Conservation (phyloP, 345 rosid genomes). For the Eucalyptus cladocalyx region DNA sequence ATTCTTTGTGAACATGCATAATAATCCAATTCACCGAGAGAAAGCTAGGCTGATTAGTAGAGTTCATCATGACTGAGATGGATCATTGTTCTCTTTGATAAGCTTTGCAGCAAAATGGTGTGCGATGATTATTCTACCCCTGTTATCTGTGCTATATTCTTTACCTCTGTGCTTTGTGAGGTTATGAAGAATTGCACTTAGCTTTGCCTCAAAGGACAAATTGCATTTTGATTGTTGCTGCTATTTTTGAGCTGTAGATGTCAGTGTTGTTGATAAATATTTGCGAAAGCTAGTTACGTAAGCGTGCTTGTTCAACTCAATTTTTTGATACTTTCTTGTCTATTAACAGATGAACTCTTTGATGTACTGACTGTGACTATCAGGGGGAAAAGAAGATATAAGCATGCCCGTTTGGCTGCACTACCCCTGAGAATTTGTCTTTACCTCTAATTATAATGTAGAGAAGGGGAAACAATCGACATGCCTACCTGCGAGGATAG, state of each 20-base stretch:
- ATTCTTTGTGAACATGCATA: background rate
- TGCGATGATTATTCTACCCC: background rate
- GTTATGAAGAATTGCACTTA: background rate
- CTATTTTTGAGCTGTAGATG: background rate
- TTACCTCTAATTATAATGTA: background rate
- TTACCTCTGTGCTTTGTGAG: background rate
- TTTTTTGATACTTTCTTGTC: background rate
- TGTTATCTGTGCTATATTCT: background rate
- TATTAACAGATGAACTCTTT: background rate
- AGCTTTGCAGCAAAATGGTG: background rate
- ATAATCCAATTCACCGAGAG: background rate
- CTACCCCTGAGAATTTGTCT: background rate
- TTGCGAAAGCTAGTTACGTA: background rate
- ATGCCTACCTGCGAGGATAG: background rate
- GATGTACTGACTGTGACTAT: background rate
- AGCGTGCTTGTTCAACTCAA: background rate
- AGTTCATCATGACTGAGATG: background rate
- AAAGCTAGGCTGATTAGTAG: background rate
- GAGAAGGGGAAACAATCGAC: background rate
- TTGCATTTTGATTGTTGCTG: background rate
- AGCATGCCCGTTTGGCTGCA: background rate
- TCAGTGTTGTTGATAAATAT: background rate
- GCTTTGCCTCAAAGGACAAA: background rate
- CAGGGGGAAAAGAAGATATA: background rate
- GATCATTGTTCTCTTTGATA: background rate